Conservation (phyloP, 306 rosid genomes). For the Bauhinia variegata region DNA sequence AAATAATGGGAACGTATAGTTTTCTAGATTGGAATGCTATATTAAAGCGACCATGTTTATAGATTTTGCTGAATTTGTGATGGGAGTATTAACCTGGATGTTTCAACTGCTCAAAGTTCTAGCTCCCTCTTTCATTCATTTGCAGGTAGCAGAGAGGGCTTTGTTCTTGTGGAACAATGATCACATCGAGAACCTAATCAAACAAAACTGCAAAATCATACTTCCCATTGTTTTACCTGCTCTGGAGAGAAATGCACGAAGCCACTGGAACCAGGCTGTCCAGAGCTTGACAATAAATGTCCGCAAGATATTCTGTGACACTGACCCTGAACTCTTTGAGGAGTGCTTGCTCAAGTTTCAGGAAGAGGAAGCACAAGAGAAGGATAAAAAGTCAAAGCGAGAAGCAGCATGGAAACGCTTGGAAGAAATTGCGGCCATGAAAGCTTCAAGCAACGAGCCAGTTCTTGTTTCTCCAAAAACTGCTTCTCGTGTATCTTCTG, state of each 20-base stretch:
- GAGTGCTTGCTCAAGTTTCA: slow-evolving; percentile 74
- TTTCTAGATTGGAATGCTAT: background rate
- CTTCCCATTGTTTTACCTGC: slow-evolving; percentile 90
- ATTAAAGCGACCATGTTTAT: background rate
- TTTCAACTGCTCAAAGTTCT: background rate
- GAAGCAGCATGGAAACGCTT: slow-evolving; percentile 81
- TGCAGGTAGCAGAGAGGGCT: slow-evolving; percentile 97
- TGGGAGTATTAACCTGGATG: slow-evolving; percentile 20
- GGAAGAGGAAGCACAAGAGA: slow-evolving; percentile 71
- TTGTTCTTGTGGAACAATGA: slow-evolving; percentile 95
- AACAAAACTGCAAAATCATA: slow-evolving; percentile 71
- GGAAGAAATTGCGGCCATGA: slow-evolving; percentile 87
- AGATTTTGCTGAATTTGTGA: slow-evolving; percentile 5
- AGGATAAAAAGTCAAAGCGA: slow-evolving; percentile 54
- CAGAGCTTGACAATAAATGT: slow-evolving; percentile 85
- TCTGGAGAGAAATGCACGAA: slow-evolving; percentile 69
- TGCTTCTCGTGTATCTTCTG: slow-evolving; percentile 51
- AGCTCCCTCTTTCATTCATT: slow-evolving; percentile 18
- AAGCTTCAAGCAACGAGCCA: slow-evolving; percentile 67
- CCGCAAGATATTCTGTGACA: slow-evolving; percentile 78
- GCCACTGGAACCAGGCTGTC: slow-evolving; percentile 96
- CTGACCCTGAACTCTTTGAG: slow-evolving; percentile 72
- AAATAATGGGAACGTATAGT: no score
- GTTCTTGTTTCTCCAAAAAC: slow-evolving; percentile 75
- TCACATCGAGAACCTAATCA: slow-evolving; percentile 77